Conservation (phyloP, 148 eudicot species). For the Fagopyrum esculentum region DNA sequence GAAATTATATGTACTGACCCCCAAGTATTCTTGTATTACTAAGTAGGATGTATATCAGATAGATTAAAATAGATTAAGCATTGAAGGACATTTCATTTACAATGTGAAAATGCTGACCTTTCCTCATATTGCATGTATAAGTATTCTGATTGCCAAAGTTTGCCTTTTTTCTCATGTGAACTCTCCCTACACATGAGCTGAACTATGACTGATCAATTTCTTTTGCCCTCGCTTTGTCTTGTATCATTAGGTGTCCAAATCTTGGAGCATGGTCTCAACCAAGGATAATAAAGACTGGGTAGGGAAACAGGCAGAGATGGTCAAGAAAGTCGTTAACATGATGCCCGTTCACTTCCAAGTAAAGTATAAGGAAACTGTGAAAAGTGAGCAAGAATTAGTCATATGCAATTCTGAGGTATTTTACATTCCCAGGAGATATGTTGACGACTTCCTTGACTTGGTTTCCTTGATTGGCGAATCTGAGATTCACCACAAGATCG, state of each 20-base stretch:
- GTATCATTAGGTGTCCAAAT: constrained; percentile 52
- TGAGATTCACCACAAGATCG: constrained; percentile 87
- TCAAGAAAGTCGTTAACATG: constrained; percentile 63
- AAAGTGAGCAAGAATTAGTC: constrained; percentile 32
- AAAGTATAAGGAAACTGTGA: constrained; percentile 61
- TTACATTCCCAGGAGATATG: constrained; percentile 63
- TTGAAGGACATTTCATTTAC: too few species aligned
- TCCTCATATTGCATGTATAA: too few species aligned
- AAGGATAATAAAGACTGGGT: constrained; percentile 60
- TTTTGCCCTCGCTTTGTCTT: too few species aligned
- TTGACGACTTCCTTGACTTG: constrained; percentile 59
- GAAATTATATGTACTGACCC: too few species aligned
- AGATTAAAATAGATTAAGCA: too few species aligned
- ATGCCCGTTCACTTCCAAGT: constrained; percentile 97
- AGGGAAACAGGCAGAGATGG: constrained; percentile 66
- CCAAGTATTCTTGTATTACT: too few species aligned
- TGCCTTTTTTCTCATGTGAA: too few species aligned
- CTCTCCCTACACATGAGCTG: too few species aligned
- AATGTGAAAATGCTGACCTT: too few species aligned
- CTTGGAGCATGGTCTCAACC: constrained; percentile 55
- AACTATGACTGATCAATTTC: too few species aligned
- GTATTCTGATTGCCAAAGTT: too few species aligned
- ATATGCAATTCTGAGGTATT: constrained; percentile 86
- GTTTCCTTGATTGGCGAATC: constrained; percentile 58
- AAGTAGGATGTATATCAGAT: too few species aligned